Conservation (phyloP, 2,329 filamentous ascomycete species). For the Fonsecaea pedrosoi region DNA sequence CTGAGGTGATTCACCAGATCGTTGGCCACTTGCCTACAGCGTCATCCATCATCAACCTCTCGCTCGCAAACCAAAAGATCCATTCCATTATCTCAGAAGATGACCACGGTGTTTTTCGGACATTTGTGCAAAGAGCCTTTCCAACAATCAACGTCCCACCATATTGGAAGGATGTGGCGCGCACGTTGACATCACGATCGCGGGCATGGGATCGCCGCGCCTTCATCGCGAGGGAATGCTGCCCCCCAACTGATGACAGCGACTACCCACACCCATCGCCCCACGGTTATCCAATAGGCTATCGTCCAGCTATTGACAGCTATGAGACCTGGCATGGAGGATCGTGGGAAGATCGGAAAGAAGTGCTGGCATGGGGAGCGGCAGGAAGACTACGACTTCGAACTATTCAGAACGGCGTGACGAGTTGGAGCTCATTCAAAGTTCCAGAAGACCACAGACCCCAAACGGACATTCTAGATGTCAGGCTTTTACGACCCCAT, state of each 20-base stretch:
- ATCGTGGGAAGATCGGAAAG: slow-evolving; percentile 57
- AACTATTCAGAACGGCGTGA: slow-evolving; percentile 52
- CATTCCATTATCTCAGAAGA: slow-evolving; percentile 55
- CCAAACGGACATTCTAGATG: slow-evolving; percentile 64
- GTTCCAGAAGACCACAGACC: slow-evolving; percentile 38
- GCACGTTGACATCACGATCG: slow-evolving; percentile 62
- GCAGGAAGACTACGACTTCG: slow-evolving; percentile 63
- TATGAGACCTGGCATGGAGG: slow-evolving; percentile 60
- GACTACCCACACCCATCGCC: neutral
- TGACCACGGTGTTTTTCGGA: slow-evolving; percentile 56
- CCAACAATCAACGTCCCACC: slow-evolving; percentile 52
- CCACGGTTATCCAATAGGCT: slow-evolving; percentile 63
- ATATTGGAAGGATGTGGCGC: slow-evolving; percentile 59
- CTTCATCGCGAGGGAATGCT: slow-evolving; percentile 61
- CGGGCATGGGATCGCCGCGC: slow-evolving; percentile 64
- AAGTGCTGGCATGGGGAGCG: slow-evolving; percentile 66
- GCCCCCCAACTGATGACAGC: slow-evolving; percentile 45
- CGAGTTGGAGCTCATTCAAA: slow-evolving; percentile 40
- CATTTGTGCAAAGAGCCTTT: slow-evolving; percentile 58
- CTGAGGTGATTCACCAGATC: slow-evolving; percentile 53
- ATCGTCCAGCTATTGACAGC: slow-evolving; percentile 64
- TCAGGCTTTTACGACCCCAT: slow-evolving; percentile 59
- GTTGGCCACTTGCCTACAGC: slow-evolving; percentile 54
- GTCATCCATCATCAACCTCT: slow-evolving; percentile 53
- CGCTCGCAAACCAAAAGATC: slow-evolving; percentile 55